Base-by-base conservation (phyloP, 306 rosid genomes). In the Rubus idaeus region DNA sequence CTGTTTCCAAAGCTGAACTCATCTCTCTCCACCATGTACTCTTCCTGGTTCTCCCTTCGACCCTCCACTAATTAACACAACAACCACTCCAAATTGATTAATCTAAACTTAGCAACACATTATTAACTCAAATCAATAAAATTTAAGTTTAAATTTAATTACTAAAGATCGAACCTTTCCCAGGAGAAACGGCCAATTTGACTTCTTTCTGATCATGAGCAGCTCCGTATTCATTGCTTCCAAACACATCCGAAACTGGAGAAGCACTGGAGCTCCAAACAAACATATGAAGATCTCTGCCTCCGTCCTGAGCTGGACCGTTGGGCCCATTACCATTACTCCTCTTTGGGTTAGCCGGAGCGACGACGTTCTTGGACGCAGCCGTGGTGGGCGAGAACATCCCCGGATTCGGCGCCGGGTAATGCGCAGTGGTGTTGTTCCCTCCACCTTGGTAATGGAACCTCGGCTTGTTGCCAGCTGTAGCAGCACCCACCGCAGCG, bases 221-320 rank as follows among this genome's bases (percentile, higher is more conserved):
- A 18, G 75, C 80, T 0, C 87, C 90, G 44, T 82, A 86, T 61
- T 93, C 96, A 78, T 86, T 89, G 61, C 89, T 84, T 5, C 90
- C 97, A 39, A 88, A 93, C 10, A 93, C 97, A 67, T 93, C 97
- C 0, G 98, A 91, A 23, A 89, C 97, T 0, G 96, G 95, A 0
- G 98, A 93, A 79, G 85, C 83, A 68, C 95, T 91, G 0, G 98
- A 91, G 63, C 97, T 91, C 98, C 98, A 93, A 39, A 93, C 97
- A 67, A 91, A 91, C 98, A 89, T 93, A 21, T 93, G 97, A 58
- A 93, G 94, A 60, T 94, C 97, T 51, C 75, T 90, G 13, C 55
- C 80, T 4, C 91, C 88, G 67, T 85, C 92, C n/a, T 73, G 88
- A 1, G 74, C 83, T 79, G 83, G 90, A 11, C 95, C 98, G 75